phyloP scores from a whole-genome alignment of 2,329 filamentous ascomycete species.

The Cucurbitaria berberidis region DNA sequence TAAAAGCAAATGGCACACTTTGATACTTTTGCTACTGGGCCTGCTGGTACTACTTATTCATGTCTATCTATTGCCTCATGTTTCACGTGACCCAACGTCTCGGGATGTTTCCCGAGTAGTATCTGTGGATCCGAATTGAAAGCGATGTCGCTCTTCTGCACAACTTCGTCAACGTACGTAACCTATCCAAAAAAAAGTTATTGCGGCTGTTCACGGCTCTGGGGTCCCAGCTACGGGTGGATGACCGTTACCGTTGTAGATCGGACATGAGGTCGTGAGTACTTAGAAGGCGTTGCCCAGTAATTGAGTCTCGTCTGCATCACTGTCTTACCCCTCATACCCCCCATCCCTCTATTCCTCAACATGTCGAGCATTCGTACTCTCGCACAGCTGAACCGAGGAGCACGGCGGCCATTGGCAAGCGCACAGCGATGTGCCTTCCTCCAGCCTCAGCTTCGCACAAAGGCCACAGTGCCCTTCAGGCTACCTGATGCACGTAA shows the following conservation, averaged over 20 bases:
- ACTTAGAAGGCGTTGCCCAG: slow-evolving; percentile 8
- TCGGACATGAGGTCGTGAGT: slow-evolving; percentile 1
- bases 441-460: slow-evolving; percentile 26
- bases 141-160: too few species aligned
- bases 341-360: neutral
- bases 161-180: too few species aligned
- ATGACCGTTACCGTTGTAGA: neutral
- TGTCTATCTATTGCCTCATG: neutral
- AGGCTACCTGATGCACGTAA: slow-evolving; percentile 35
- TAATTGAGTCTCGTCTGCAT: neutral
- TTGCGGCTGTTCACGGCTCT: slow-evolving; percentile 21
- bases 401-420: slow-evolving; percentile 17
- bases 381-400: slow-evolving; percentile 17
- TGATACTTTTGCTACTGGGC: neutral
- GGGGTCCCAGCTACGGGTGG: slow-evolving; percentile 4
- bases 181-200: slow-evolving; percentile 4
- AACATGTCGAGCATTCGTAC: slow-evolving; percentile 25
- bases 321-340: slow-evolving; percentile 1
- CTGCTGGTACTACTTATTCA: neutral
- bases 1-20: neutral
- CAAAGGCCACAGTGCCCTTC: slow-evolving; percentile 38
- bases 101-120: too few species aligned
- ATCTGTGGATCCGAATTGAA: too few species aligned
- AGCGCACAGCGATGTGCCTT: slow-evolving; percentile 11
- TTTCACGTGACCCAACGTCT: too few species aligned